Evolutionary conservation across 2,329 filamentous ascomycete genomes (phyloP).

Genomic region (Penicillium hordei): DNA sequence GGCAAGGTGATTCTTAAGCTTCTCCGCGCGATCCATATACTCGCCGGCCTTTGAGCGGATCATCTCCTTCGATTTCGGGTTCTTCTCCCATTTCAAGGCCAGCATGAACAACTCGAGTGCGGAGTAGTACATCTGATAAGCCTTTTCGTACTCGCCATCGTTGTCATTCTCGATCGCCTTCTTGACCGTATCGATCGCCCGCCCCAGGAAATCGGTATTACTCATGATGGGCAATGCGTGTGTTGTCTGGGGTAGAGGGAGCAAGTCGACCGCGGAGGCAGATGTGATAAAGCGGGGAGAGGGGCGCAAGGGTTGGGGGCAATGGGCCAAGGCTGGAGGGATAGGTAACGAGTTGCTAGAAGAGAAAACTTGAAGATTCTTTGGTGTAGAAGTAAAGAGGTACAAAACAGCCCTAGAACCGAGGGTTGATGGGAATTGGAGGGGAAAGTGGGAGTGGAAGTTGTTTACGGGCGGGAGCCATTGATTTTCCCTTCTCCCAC

Average conservation of each 20-base stretch:
- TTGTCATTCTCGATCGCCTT: slow-evolving; percentile 97
- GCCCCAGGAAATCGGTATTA: slow-evolving; percentile 93
- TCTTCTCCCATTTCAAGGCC: slow-evolving; percentile 99
- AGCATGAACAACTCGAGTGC: slow-evolving; percentile 98
- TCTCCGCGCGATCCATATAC: slow-evolving; percentile 98
- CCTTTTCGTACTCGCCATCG: slow-evolving; percentile 92
- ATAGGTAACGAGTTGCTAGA: slow-evolving; percentile 13
- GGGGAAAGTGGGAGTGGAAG: slow-evolving; percentile 25
- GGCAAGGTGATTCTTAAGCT: slow-evolving; percentile 86
- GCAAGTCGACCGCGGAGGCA: slow-evolving; percentile 23
- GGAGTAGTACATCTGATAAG: slow-evolving; percentile 93
- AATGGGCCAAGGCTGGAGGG: slow-evolving; percentile 8
- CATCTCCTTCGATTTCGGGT: slow-evolving; percentile 93
- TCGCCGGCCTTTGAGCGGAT: slow-evolving; percentile 92
- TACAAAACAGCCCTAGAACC: not conserved
- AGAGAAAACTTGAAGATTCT: not conserved
- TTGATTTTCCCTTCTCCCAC: slow-evolving; percentile 32
- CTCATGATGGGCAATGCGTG: slow-evolving; percentile 64
- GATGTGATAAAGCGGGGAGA: slow-evolving; percentile 21
- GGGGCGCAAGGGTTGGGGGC: slow-evolving; percentile 15
- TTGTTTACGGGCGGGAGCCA: slow-evolving; percentile 27
- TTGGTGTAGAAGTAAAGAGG: not conserved
- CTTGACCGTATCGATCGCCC: slow-evolving; percentile 94
- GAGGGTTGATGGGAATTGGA: slow-evolving; percentile 17
- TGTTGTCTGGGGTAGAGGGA: slow-evolving; percentile 13